Percentiles rank a stretch among this genome's conserved stretches.
phyloP scores from a whole-genome alignment of 129 eudicot species.

The Glebionis coronaria region DNA sequence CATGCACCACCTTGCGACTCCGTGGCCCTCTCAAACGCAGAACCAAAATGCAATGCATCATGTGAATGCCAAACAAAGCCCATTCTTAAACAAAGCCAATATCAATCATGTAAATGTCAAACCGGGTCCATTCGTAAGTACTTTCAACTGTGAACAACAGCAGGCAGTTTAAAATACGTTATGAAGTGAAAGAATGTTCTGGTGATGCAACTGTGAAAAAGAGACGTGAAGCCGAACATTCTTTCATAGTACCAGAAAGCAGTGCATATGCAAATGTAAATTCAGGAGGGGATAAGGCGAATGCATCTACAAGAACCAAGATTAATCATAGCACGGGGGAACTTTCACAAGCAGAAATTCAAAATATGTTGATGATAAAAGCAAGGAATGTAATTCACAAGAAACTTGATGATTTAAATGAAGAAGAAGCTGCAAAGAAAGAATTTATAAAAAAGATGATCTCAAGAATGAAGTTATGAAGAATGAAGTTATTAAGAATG shows the following conservation, averaged over 20 bases:
- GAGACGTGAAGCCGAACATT: constrained; percentile 41
- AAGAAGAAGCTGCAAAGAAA: constrained; percentile 11
- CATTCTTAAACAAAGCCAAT: constrained; percentile 9
- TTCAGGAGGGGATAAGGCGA: constrained; percentile 21
- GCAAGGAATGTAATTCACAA: constrained; percentile 49
- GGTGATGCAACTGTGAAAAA: constrained; percentile 24
- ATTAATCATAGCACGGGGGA: constrained; percentile 31
- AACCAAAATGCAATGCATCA: constrained; percentile 21
- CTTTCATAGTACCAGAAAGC: constrained; percentile 14
- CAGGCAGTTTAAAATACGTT: constrained; percentile 28
- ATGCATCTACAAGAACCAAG: constrained; percentile 10
- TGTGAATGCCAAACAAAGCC: constrained; percentile 18
- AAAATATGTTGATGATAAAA: constrained; percentile 47
- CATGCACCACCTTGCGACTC: constrained; percentile 3
- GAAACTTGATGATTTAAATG: constrained; percentile 39
- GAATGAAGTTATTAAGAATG: constrained; percentile 7
- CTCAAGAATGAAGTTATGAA: too few species aligned
- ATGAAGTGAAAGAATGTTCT: constrained; percentile 22
- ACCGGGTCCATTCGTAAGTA: constrained; percentile 15
- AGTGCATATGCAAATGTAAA: constrained; percentile 3
- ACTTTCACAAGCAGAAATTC: constrained; percentile 33
- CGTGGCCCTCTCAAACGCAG: constrained; percentile 6
- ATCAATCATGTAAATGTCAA: constrained; percentile 19
- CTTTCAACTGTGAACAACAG: constrained; percentile 11
- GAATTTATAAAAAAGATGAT: neutral